Evolutionary conservation across 2,329 filamentous ascomycete species (phyloP), one percentile per base, ranked within the genome.

Genomic region (Epichloe aotearoae): DNA sequence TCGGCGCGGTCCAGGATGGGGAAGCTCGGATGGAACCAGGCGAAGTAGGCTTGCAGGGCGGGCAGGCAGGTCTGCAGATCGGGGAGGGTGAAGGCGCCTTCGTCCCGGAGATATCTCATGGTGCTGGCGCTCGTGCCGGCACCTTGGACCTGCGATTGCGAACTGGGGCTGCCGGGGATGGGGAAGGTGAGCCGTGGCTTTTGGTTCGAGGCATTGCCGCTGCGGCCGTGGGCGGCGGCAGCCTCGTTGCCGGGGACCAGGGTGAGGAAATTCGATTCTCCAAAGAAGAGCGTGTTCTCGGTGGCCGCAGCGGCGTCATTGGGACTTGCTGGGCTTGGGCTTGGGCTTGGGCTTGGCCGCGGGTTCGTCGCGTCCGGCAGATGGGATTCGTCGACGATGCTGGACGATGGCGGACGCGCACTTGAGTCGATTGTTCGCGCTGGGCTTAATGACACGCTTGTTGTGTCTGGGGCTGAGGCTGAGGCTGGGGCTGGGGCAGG

Each of bases 11-110:
- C 73, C 1, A 80, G 55, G 12, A 80, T 68, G 0, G 76, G 74
- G 46, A 78, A 80, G 50, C 73, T 74, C 0, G 76, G 74, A 54
- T 80, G 76, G 49, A 78, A 79, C 70, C 74, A 76, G 20, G 66
- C 63, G 50, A 80, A 79, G 61, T 78, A 80, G 0, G 75, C 74
- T 17, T 69, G 62, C 1, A 79, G 57, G 0, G 75, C 63, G 1
- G 65, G 65, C 4, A 72, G 62, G 41, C 70, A 70, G 17, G 71
- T 65, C 2, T 66, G 58, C 14, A 62, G 55, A 2, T 70, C 65
- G 0, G 75, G 75, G 23, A 76, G 70, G 0, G 68, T 67, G 41
- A 78, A 69, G 12, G 61, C 64, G 6, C 63, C 62, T 43, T 73
- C 68, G 36, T 72, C 69, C 12, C 69, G 69, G 3, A 77, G 70